These are phyloP conservation scores for Metschnikowia noctiluminum DNA, from an alignment of 805 yeast genomes.

Conservation along the genomic window DNA sequence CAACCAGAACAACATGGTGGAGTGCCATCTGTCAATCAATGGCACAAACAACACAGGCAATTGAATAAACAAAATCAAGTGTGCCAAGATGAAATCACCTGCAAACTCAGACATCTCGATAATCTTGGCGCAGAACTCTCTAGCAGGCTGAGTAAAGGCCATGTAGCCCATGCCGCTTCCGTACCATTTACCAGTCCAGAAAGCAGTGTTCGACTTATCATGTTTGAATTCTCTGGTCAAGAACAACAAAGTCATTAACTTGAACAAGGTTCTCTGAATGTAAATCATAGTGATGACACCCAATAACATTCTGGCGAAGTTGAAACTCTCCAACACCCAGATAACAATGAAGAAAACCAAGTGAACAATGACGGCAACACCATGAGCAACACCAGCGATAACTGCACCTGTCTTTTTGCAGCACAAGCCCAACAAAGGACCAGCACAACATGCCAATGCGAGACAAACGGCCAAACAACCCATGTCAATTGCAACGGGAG, in stretches of 20 bases:
- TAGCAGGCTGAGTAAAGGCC: conserved; percentile 92
- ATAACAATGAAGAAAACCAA: conserved; percentile 85
- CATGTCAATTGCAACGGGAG: conserved; percentile 86
- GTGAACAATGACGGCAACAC: conserved; percentile 86
- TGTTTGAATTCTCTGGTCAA: conserved; percentile 95
- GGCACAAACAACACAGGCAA: conserved; percentile 86
- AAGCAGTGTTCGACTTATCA: conserved; percentile 93
- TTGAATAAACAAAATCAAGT: conserved; percentile 80
- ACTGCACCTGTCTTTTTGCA: conserved; percentile 97
- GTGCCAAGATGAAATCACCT: conserved; percentile 94
- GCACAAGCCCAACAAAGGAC: conserved; percentile 91
- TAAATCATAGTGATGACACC: conserved; percentile 84
- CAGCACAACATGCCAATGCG: conserved; percentile 92
- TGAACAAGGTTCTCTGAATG: conserved; percentile 84
- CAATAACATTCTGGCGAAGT: conserved; percentile 78
- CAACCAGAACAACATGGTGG: conserved; percentile 98
- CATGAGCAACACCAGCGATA: conserved; percentile 94
- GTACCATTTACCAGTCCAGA: conserved; percentile 99
- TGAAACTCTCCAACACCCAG: conserved; percentile 97
- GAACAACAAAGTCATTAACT: conserved; percentile 70
- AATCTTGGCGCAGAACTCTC: conserved; percentile 92
- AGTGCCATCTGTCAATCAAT: conserved; percentile 93
- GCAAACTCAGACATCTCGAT: conserved; percentile 95
- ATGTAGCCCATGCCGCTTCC: conserved; percentile 89
- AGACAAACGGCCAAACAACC: conserved; percentile 78